A percentile compares a stretch with the other conserved stretches of the same genome.
These are phyloP conservation scores for Hypholoma sublateritium DNA, from an alignment of 768 basidiomycete genomes.

Conservation along the genomic window DNA sequence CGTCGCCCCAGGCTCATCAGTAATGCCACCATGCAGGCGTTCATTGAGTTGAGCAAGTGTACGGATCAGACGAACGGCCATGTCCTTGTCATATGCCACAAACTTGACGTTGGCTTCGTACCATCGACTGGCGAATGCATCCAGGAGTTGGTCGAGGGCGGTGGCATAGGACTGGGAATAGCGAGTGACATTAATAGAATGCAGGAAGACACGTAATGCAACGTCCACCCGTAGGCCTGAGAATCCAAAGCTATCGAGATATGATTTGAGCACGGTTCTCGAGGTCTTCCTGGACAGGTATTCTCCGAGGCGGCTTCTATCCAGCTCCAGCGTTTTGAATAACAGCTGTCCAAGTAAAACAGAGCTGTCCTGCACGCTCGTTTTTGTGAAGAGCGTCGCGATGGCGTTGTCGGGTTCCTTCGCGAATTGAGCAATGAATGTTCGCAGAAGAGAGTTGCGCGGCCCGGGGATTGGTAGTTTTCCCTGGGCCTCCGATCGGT, in stretches of 20 bases:
- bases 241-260: slow-evolving; percentile 87
- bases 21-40: slow-evolving; percentile 74
- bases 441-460: slow-evolving; percentile 62
- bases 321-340: slow-evolving; percentile 83
- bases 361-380: slow-evolving; percentile 63
- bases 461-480: slow-evolving; percentile 40
- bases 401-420: slow-evolving; percentile 83
- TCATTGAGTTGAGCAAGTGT: slow-evolving; percentile 90
- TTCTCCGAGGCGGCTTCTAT: slow-evolving; percentile 79
- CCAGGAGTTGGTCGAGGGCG: slow-evolving; percentile 70
- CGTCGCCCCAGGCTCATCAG: slow-evolving; percentile 57
- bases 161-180: slow-evolving; percentile 36
- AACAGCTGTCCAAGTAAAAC: slow-evolving; percentile 71
- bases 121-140: slow-evolving; percentile 87
- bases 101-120: slow-evolving; percentile 82
- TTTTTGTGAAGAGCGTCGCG: slow-evolving; percentile 61
- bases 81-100: slow-evolving; percentile 80
- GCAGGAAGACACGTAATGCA: slow-evolving; percentile 86
- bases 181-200: slow-evolving; percentile 65
- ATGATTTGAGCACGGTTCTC: slow-evolving; percentile 76
- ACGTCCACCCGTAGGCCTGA: slow-evolving; percentile 81
- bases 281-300: slow-evolving; percentile 78
- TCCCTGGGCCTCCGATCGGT: slow-evolving; percentile 59
- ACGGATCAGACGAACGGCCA: slow-evolving; percentile 73
- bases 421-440: slow-evolving; percentile 79